phyloP scores from a whole-genome alignment of 768 basidiomycete species.

The Saitozyma sp. region DNA sequence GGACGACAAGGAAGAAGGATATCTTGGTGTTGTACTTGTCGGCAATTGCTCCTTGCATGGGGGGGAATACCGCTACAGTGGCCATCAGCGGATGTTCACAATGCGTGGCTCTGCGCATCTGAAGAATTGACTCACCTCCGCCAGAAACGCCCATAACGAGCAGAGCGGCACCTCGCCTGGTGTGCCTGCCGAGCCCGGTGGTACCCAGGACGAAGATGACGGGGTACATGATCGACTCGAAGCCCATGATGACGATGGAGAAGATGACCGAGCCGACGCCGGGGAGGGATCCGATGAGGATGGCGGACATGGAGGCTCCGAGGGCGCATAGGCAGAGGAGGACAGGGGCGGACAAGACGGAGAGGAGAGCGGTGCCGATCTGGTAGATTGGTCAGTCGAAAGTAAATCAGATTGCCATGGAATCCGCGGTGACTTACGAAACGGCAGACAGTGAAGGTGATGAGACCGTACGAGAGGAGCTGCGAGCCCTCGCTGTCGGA shows the following conservation, averaged over 20 bases:
- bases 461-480: slow-evolving; percentile 70
- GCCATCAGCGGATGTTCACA: no score
- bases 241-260: slow-evolving; percentile 69
- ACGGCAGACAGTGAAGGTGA: slow-evolving; percentile 56
- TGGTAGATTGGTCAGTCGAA: no score
- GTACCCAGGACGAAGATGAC: slow-evolving; percentile 59
- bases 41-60: slow-evolving; percentile 51
- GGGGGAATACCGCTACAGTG: slow-evolving; percentile 52
- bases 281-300: slow-evolving; percentile 58
- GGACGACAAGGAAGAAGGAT: slow-evolving; percentile 43
- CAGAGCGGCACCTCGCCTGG: slow-evolving; percentile 50
- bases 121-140: no score
- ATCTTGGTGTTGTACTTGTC: slow-evolving; percentile 41
- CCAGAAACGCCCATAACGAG: slow-evolving; percentile 48
- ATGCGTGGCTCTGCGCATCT: no score
- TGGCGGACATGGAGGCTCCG: slow-evolving; percentile 59
- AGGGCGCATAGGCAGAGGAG: slow-evolving; percentile 61
- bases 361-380: slow-evolving; percentile 63
- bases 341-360: slow-evolving; percentile 67
- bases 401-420: no score
- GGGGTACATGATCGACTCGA: slow-evolving; percentile 59
- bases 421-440: no score
- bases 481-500: slow-evolving; percentile 62
- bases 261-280: slow-evolving; percentile 64
- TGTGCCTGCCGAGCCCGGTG: slow-evolving; percentile 50